Conservation (phyloP, 2,329 filamentous ascomycete species). For the Metarhizium brunneum region DNA sequence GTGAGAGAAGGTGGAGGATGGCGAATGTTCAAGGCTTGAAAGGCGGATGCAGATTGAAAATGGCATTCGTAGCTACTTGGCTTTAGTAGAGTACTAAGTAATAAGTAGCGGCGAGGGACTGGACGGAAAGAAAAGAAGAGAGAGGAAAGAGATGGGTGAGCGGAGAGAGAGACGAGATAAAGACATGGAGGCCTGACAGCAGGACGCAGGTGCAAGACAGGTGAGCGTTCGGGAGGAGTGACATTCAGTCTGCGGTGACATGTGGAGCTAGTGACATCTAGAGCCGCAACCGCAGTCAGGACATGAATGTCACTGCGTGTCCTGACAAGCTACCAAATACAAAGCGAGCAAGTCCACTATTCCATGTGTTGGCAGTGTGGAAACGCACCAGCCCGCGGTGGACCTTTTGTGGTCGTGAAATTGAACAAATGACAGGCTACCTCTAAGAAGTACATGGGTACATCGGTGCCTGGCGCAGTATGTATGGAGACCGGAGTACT, state of each 20-base stretch:
- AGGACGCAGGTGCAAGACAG: not conserved
- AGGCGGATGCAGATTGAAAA: too few relatives aligned
- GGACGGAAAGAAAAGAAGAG: not conserved
- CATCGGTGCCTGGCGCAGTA: not conserved
- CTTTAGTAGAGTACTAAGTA: too few relatives aligned
- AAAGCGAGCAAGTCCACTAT: too few relatives aligned
- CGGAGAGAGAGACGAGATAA: constrained; percentile 3
- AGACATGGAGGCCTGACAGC: not conserved
- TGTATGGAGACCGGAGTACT: not conserved
- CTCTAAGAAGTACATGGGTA: too few relatives aligned
- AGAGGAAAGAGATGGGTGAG: not conserved
- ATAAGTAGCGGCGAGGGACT: too few relatives aligned
- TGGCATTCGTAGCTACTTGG: too few relatives aligned
- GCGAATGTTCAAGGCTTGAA: too few relatives aligned
- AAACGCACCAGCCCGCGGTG: not conserved
- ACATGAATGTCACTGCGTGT: too few relatives aligned
- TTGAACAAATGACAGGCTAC: not conserved
- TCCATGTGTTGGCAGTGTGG: too few relatives aligned
- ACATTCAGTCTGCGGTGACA: not conserved
- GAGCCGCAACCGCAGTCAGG: too few relatives aligned
- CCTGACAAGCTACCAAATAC: too few relatives aligned
- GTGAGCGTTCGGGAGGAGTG: too few relatives aligned
- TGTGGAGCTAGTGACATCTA: not conserved
- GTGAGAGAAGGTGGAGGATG: not conserved
- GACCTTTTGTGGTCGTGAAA: not conserved